Percentiles rank a stretch among this genome's conserved stretches.
phyloP scores from a whole-genome alignment of 2,329 filamentous ascomycete genomes.

The Pestalotiopsis sp. region DNA sequence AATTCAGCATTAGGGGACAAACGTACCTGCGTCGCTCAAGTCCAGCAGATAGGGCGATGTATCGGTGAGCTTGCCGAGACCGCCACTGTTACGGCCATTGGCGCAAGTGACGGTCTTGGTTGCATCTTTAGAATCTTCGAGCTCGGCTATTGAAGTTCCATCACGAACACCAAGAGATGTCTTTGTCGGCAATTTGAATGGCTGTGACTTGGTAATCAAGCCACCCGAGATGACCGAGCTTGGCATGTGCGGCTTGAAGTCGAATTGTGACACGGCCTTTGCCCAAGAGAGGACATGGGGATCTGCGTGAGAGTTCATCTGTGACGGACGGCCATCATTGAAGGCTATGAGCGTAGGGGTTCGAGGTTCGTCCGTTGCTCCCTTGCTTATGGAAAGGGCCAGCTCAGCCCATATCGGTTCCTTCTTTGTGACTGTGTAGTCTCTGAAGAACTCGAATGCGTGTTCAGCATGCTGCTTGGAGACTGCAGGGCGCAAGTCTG shows the following conservation, averaged over 20 bases:
- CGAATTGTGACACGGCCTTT: background rate
- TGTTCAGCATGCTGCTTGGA: background rate
- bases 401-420: background rate
- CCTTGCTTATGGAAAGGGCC: background rate
- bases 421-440: background rate
- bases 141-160: no score
- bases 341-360: background rate
- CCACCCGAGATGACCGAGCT: background rate
- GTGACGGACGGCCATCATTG: background rate
- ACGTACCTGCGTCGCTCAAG: no score
- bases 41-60: no score
- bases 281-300: background rate
- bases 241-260: background rate
- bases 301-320: background rate
- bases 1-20: no score
- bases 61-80: no score
- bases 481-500: background rate
- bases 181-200: no score
- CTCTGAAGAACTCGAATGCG: background rate
- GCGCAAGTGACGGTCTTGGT: no score
- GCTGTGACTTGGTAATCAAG: no score
- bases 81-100: no score
- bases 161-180: no score
- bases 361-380: background rate
- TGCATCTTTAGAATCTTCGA: no score